These are phyloP conservation scores for Boletus reticulatus DNA, from an alignment of 768 basidiomycete genomes.

Conservation along the genomic window DNA sequence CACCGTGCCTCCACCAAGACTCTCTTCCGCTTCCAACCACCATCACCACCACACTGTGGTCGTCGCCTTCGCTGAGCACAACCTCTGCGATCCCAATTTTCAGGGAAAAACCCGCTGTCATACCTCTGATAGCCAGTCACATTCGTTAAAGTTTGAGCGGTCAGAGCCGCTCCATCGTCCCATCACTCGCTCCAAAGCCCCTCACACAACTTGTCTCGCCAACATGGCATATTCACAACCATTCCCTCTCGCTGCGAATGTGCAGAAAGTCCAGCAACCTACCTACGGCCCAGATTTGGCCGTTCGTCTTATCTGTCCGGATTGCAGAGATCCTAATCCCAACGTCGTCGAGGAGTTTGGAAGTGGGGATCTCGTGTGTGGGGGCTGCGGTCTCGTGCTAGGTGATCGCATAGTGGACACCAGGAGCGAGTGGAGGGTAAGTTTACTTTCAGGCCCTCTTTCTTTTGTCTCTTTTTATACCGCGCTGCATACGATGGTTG, in stretches of 20 bases:
- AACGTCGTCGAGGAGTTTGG: conserved; percentile 98
- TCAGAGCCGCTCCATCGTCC: conserved; percentile 5
- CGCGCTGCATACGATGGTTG: conserved; percentile 22
- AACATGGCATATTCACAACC: conserved; percentile 72
- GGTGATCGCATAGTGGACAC: conserved; percentile 98
- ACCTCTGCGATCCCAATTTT: conserved; percentile 8
- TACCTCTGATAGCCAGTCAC: conserved; percentile 21
- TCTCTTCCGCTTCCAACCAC: conserved; percentile 22
- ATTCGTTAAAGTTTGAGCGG: conserved; percentile 25
- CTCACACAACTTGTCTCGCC: conserved; percentile 11
- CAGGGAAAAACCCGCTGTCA: conserved; percentile 5
- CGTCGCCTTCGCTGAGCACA: conserved; percentile 8
- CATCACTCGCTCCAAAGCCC: conserved; percentile 19
- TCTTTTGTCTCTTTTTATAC: conserved; percentile 10
- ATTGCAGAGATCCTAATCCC: conserved; percentile 91
- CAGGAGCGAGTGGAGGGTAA: conserved; percentile 94
- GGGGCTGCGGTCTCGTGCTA: conserved; percentile 88
- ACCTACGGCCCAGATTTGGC: conserved; percentile 80
- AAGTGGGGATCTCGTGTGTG: conserved; percentile 96
- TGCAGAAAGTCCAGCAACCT: conserved; percentile 51
- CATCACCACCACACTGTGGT: conserved; percentile 22
- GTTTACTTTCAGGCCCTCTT: conserved; percentile 33
- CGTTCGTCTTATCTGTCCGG: conserved; percentile 90
- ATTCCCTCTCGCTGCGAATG: conserved; percentile 66
- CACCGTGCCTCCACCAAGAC: too few relatives aligned